Conservation (phyloP, 176 grass and related monocot species). For the Cocos nucifera region DNA sequence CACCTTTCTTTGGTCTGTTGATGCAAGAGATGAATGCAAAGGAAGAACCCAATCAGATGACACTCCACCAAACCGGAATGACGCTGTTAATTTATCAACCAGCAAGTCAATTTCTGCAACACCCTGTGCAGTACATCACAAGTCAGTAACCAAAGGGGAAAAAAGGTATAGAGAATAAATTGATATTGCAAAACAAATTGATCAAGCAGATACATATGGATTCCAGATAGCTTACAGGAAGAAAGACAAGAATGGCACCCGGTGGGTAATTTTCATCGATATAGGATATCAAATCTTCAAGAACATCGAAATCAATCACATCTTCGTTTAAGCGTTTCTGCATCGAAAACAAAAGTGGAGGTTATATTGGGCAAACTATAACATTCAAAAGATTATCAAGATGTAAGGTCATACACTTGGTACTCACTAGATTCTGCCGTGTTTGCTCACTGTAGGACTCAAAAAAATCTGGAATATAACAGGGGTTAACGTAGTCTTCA, state of each 20-base stretch:
- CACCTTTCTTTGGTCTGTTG: constrained; percentile 83
- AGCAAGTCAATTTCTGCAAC: constrained; percentile 96
- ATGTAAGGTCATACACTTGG: constrained; percentile 10
- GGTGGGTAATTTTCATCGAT: constrained; percentile 68
- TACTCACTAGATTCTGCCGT: constrained; percentile 76
- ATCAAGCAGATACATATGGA: constrained; percentile 3
- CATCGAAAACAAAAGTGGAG: not conserved
- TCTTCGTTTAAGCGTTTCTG: constrained; percentile 91
- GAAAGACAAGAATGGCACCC: constrained; percentile 88
- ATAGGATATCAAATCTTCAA: constrained; percentile 96
- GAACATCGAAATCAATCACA: constrained; percentile 88
- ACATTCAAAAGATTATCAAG: not conserved
- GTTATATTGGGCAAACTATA: constrained; percentile 3
- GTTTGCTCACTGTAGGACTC: constrained; percentile 74
- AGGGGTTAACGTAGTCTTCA: constrained; percentile 91
- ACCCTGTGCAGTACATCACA: constrained; percentile 45
- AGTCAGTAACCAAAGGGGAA: not conserved
- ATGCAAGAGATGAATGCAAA: constrained; percentile 87
- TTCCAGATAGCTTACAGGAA: constrained; percentile 59
- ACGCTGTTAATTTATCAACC: constrained; percentile 81
- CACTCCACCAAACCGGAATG: constrained; percentile 63
- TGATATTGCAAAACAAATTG: constrained; percentile 8
- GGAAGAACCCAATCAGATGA: constrained; percentile 94
- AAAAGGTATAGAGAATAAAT: not conserved
- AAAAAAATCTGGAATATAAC: constrained; percentile 60